phyloP scores from a whole-genome alignment of 2,329 filamentous ascomycete species.

The Seiridium unicorne region DNA sequence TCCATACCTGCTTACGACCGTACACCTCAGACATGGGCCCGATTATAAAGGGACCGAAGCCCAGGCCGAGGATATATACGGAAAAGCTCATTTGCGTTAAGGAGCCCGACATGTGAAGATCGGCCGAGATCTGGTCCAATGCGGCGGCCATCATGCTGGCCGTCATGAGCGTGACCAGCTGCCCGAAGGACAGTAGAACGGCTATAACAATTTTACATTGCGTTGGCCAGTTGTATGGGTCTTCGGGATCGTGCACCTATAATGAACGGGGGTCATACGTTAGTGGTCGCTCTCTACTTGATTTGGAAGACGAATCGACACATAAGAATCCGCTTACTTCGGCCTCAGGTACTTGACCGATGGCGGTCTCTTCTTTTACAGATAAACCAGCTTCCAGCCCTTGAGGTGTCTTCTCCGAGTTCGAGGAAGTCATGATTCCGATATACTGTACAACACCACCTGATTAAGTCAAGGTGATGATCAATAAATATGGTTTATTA shows the following conservation, averaged over 20 bases:
- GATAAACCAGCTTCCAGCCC: background rate
- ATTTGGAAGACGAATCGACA: too few species aligned
- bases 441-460: background rate
- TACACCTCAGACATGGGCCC: conserved; percentile 32
- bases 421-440: background rate
- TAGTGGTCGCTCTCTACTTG: background rate
- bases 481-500: too few species aligned
- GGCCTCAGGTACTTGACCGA: background rate
- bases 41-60: conserved; percentile 30
- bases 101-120: conserved; percentile 26
- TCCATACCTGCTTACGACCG: conserved; percentile 32
- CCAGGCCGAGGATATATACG: conserved; percentile 33
- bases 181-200: background rate
- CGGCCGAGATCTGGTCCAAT: conserved; percentile 27
- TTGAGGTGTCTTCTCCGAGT: background rate
- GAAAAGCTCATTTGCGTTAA: conserved; percentile 31
- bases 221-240: conserved; percentile 2
- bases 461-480: too few species aligned
- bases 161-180: conserved; percentile 21
- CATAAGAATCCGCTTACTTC: too few species aligned
- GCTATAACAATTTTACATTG: background rate
- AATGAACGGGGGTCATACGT: background rate
- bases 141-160: conserved; percentile 35
- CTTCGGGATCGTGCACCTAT: conserved; percentile 11
- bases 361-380: background rate